These are phyloP conservation scores for Carex myosuroides DNA, from an alignment of 176 grass and related monocot species.

Conservation along the genomic window DNA sequence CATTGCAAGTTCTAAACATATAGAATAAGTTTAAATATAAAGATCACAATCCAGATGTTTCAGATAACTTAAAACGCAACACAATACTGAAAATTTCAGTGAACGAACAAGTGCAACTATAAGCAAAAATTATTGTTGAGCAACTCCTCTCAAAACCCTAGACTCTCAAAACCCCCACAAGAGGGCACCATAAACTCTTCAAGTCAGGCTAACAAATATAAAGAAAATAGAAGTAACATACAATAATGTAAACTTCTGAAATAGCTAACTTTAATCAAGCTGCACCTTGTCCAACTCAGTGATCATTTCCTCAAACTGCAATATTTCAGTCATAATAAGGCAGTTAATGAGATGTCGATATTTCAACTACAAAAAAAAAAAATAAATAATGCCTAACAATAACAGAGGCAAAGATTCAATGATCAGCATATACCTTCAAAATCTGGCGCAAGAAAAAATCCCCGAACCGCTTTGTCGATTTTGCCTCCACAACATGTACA, in stretches of 20 bases:
- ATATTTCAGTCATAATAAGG: background rate
- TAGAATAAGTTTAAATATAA: background rate
- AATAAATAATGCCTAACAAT: background rate
- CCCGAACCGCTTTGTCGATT: slow-evolving; percentile 56
- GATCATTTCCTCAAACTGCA: slow-evolving; percentile 93
- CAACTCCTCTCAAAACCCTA: background rate
- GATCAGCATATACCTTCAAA: slow-evolving; percentile 59
- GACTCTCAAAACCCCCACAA: background rate
- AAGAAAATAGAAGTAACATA: background rate
- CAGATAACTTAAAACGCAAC: background rate
- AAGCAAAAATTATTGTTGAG: background rate
- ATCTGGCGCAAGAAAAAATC: slow-evolving; percentile 96
- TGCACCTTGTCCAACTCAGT: slow-evolving; percentile 77
- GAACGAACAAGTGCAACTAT: background rate
- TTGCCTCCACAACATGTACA: slow-evolving; percentile 81
- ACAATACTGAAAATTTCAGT: background rate
- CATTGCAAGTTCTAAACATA: background rate
- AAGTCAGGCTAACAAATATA: background rate
- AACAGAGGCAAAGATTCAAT: background rate
- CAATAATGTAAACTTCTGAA: background rate
- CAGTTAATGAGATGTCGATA: background rate
- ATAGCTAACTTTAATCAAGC: slow-evolving; percentile 44
- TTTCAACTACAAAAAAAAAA: background rate
- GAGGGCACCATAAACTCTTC: background rate
- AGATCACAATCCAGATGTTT: background rate